Conservation (phyloP, 106 monocot species). For the Platanthera guangdongensis region DNA sequence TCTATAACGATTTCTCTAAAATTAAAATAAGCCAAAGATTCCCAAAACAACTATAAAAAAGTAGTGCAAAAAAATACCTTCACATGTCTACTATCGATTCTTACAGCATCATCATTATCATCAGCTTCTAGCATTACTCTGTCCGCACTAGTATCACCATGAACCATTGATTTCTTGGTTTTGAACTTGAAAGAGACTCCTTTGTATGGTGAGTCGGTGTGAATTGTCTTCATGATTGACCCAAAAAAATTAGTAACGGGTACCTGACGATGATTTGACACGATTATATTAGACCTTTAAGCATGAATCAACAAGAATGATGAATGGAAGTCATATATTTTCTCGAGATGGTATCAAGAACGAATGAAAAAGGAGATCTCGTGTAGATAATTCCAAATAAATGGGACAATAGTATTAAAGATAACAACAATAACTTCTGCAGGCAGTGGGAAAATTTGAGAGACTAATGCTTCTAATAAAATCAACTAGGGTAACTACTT, state of each 20-base stretch:
- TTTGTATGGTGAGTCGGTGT: conserved; percentile 56
- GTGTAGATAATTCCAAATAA: no score
- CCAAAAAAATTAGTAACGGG: conserved; percentile 94
- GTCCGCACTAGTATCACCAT: conserved; percentile 4
- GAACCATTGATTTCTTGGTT: conserved; percentile 3
- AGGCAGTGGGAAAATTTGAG: no score
- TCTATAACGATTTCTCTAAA: background rate
- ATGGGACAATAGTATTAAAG: no score
- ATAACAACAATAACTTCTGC: no score
- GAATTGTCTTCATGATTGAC: conserved; percentile 94
- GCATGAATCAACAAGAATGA: background rate
- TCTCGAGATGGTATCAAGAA: background rate
- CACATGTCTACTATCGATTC: background rate
- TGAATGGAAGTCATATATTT: background rate
- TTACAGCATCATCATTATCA: conserved; percentile 1
- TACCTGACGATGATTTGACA: conserved; percentile 29
- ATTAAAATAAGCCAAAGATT: background rate
- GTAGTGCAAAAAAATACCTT: background rate
- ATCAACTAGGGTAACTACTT: no score
- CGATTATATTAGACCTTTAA: background rate
- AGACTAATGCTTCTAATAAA: no score
- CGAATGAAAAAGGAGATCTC: background rate
- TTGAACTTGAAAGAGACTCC: conserved; percentile 14
- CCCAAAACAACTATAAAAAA: background rate
- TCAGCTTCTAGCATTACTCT: conserved; percentile 18